phyloP scores from a whole-genome alignment of 352 stramenopile species.

The Globisporangium spiculum region DNA sequence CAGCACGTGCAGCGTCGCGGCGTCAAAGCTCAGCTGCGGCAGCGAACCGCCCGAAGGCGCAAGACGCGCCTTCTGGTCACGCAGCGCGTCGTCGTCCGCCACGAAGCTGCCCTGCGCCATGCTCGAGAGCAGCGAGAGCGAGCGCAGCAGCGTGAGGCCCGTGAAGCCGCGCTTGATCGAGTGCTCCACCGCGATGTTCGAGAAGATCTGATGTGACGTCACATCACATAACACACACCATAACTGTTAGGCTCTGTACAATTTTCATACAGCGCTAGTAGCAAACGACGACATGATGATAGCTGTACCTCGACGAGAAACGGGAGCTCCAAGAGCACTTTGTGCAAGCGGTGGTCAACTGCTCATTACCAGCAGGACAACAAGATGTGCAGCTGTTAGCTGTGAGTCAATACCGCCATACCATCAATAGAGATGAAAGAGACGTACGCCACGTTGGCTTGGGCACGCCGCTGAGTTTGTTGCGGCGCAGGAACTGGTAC shows the following conservation, averaged over 20 bases:
- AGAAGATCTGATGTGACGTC: conserved; percentile 42
- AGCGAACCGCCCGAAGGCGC: conserved; percentile 24
- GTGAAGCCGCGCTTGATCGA: conserved; percentile 69
- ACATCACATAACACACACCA: neutral
- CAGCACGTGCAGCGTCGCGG: conserved; percentile 48
- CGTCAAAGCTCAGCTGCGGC: conserved; percentile 29
- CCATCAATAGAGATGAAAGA: neutral
- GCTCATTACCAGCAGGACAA: neutral
- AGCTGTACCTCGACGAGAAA: conserved; percentile 67
- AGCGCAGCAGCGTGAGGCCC: conserved; percentile 45
- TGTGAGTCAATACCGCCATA: neutral
- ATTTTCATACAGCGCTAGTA: neutral
- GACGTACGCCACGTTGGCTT: conserved; percentile 63
- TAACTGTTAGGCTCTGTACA: neutral
- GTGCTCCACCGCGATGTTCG: conserved; percentile 53
- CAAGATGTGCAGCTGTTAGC: neutral
- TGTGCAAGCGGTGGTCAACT: conserved; percentile 65
- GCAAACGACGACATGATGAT: neutral
- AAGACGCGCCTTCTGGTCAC: conserved; percentile 52
- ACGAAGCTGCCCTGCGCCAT: conserved; percentile 69
- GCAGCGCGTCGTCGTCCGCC: conserved; percentile 53
- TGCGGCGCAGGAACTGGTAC: conserved; percentile 73
- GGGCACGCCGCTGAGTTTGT: conserved; percentile 62
- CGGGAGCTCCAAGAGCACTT: conserved; percentile 70
- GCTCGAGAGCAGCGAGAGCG: conserved; percentile 64